Percentiles rank a stretch among this genome's conserved stretches.
Evolutionary conservation across 768 basidiomycete genomes (phyloP).

Genomic region (Gloeophyllum trabeum): DNA sequence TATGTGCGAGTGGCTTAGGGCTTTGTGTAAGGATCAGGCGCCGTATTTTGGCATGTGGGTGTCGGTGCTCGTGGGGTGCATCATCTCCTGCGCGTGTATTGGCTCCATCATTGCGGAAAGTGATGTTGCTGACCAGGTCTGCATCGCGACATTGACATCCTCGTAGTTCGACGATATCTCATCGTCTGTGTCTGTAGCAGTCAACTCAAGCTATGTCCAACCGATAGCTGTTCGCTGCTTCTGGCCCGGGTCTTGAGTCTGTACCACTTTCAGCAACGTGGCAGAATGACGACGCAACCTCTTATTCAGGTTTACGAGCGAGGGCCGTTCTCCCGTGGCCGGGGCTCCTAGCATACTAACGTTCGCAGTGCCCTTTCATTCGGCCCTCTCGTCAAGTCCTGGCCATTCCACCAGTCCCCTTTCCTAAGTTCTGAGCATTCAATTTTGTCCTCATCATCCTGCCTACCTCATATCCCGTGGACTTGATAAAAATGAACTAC

Average conservation of each 20-base stretch:
- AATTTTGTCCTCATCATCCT: constrained; percentile 44
- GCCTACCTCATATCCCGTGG: constrained; percentile 39
- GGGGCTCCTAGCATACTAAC: constrained; percentile 43
- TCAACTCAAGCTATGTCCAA: no score
- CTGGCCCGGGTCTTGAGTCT: constrained; percentile 36
- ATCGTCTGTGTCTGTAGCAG: constrained; percentile 23
- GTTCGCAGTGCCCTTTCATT: constrained; percentile 32
- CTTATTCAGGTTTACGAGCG: constrained; percentile 26
- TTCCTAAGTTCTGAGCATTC: constrained; percentile 42
- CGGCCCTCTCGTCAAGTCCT: constrained; percentile 25
- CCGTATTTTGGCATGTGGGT: constrained; percentile 44
- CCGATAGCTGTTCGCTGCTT: constrained; percentile 48
- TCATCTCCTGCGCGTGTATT: constrained; percentile 48
- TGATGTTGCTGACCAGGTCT: constrained; percentile 1
- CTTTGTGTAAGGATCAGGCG: constrained; percentile 39
- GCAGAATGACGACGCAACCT: not conserved
- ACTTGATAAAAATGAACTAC: constrained; percentile 44
- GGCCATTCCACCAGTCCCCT: constrained; percentile 27
- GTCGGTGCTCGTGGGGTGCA: constrained; percentile 38
- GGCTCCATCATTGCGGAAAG: constrained; percentile 42
- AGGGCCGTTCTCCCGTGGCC: constrained; percentile 40
- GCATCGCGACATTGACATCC: no score
- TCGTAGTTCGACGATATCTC: constrained; percentile 47
- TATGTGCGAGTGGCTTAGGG: constrained; percentile 27
- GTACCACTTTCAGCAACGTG: not conserved